Percentiles rank a stretch among this genome's conserved stretches.
These are phyloP conservation scores for Didymosphaeria variabile DNA, from an alignment of 2,329 filamentous ascomycete species.

Conservation along the genomic window DNA sequence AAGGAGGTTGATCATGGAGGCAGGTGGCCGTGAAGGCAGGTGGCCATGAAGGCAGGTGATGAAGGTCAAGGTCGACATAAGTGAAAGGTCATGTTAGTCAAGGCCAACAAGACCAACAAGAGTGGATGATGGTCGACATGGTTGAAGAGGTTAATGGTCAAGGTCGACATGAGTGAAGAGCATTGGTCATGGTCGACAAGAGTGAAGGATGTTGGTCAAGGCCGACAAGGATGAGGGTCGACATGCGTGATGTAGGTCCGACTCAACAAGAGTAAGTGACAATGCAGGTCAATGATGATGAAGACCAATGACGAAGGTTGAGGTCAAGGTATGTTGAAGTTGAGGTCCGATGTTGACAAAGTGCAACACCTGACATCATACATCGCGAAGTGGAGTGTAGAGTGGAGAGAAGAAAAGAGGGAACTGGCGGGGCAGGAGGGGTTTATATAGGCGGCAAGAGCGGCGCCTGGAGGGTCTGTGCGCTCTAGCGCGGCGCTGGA, in stretches of 20 bases:
- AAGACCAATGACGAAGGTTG: constrained; percentile 9
- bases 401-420: constrained; percentile 8
- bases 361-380: constrained; percentile 21
- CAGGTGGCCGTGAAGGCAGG: not conserved
- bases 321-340: constrained; percentile 8
- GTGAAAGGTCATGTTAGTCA: not conserved
- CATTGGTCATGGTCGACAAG: constrained; percentile 6
- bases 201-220: constrained; percentile 10
- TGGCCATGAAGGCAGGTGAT: not conserved
- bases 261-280: constrained; percentile 13
- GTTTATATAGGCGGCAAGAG: constrained; percentile 5
- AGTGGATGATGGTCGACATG: not conserved
- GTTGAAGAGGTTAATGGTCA: not conserved
- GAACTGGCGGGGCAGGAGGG: constrained; percentile 2
- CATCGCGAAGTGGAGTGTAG: constrained; percentile 17
- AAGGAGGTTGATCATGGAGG: not conserved
- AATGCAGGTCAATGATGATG: not conserved
- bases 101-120: not conserved
- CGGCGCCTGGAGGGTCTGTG: not conserved
- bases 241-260: constrained; percentile 4
- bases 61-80: constrained; percentile 8
- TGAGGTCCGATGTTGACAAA: not conserved
- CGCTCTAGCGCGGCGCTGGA: not conserved
- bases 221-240: constrained; percentile 2
- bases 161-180: constrained; percentile 2